A percentile compares a stretch with the other conserved stretches of the same genome.
These are phyloP conservation scores for Picochlorum costavermella DNA, from an alignment of 139 green algal genomes.

Conservation along the genomic window DNA sequence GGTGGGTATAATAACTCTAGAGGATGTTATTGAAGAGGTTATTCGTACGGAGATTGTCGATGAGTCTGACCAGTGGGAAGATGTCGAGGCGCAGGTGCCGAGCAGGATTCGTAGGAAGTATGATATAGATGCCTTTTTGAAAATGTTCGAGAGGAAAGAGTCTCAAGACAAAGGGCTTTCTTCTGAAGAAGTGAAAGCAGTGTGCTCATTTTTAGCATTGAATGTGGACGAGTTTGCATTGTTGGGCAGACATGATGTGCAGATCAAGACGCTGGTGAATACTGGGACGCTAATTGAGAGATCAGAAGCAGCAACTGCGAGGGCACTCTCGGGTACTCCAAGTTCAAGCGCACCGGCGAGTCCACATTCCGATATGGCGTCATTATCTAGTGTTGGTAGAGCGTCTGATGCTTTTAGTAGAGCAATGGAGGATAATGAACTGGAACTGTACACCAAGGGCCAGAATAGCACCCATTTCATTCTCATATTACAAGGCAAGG, in stretches of 20 bases:
- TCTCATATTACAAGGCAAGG: conserved; percentile 4
- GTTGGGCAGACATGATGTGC: neutral
- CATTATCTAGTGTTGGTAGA: neutral
- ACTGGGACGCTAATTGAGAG: neutral
- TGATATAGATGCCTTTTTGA: conserved; percentile 34
- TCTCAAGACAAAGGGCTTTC: conserved; percentile 13
- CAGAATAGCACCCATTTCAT: neutral
- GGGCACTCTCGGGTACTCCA: neutral
- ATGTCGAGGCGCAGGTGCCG: conserved; percentile 15
- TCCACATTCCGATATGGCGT: neutral
- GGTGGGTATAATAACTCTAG: conserved; percentile 57
- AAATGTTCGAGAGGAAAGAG: conserved; percentile 45
- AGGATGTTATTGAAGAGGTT: conserved; percentile 57
- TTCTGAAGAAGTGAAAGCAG: conserved; percentile 37
- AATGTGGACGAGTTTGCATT: conserved; percentile 7
- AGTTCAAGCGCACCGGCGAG: neutral
- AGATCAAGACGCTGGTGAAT: neutral
- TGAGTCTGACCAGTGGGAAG: conserved; percentile 39
- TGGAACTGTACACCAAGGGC: neutral
- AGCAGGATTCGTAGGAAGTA: neutral
- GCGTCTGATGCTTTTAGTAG: neutral
- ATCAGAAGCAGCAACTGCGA: neutral
- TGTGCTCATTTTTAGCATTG: conserved; percentile 35
- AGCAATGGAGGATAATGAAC: neutral
- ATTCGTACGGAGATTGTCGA: conserved; percentile 47